Evolutionary conservation across 2,329 filamentous ascomycete species (phyloP).

Genomic region (Fusarium sp.): DNA sequence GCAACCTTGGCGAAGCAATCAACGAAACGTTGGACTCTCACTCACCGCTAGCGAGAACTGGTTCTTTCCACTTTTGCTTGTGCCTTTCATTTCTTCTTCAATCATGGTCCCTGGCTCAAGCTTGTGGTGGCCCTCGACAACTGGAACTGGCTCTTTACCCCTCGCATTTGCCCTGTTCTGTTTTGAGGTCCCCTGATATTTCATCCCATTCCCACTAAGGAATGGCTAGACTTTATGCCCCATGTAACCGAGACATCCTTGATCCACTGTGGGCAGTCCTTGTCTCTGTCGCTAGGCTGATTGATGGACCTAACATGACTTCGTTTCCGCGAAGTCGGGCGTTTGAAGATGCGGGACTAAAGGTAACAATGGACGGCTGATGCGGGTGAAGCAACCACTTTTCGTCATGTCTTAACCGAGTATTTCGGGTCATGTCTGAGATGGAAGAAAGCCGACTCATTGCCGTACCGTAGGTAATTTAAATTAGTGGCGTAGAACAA

Average conservation of each 20-base stretch:
- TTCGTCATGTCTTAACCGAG: neutral
- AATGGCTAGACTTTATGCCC: neutral
- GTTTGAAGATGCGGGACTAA: constrained; percentile 28
- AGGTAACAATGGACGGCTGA: constrained; percentile 9
- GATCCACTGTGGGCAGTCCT: constrained; percentile 17
- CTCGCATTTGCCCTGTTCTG: neutral
- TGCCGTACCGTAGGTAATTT: neutral
- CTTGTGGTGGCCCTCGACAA: constrained; percentile 3
- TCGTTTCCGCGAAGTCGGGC: constrained; percentile 27
- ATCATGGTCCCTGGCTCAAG: neutral
- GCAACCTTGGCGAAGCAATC: constrained; percentile 14
- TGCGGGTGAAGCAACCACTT: constrained; percentile 1
- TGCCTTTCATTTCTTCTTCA: constrained; percentile 10
- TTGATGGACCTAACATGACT: constrained; percentile 12
- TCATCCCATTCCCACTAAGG: neutral
- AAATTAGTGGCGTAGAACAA: neutral
- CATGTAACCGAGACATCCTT: constrained; percentile 23
- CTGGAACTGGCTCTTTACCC: constrained; percentile 12
- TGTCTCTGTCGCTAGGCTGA: constrained; percentile 22
- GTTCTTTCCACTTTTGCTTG: constrained; percentile 1
- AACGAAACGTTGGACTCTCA: constrained; percentile 15
- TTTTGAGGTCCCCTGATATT: neutral
- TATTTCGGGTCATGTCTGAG: neutral
- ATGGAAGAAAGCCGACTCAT: neutral
- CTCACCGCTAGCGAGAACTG: constrained; percentile 12